These are phyloP conservation scores for Lepidium campestre DNA, from an alignment of 441 rosid species.

Conservation along the genomic window DNA sequence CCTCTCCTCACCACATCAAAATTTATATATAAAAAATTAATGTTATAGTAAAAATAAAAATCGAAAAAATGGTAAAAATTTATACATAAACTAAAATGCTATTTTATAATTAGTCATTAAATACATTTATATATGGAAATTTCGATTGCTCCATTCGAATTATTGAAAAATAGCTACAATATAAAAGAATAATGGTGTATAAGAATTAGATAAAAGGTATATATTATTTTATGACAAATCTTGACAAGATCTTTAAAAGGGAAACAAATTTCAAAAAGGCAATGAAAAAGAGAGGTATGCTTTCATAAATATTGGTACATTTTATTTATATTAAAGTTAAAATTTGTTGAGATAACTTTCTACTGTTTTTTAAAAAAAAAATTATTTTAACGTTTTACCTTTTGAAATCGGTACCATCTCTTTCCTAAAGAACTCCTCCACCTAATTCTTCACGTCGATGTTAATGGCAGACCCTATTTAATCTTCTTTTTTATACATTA, in stretches of 20 bases:
- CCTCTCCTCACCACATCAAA: no score
- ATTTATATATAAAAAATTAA: no score
- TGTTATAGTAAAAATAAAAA: no score
- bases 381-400: constrained; percentile 4
- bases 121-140: background rate
- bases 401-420: background rate
- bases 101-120: background rate
- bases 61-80: constrained; percentile 1
- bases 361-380: background rate
- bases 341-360: background rate
- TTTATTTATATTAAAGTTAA: background rate
- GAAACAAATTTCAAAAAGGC: constrained; percentile 6
- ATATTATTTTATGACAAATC: constrained; percentile 9
- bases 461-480: constrained; percentile 1
- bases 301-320: background rate
- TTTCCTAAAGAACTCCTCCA: constrained; percentile 7
- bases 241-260: constrained; percentile 24
- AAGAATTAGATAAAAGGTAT: constrained; percentile 1
- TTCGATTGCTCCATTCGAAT: background rate
- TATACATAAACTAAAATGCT: background rate
- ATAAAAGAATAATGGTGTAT: background rate
- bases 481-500: background rate
- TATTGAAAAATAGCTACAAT: background rate
- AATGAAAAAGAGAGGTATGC: constrained; percentile 22
- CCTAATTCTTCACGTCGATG: constrained; percentile 9